Base-by-base conservation (phyloP, 768 basidiomycete genomes). In the Calocybe gangraenosa region DNA sequence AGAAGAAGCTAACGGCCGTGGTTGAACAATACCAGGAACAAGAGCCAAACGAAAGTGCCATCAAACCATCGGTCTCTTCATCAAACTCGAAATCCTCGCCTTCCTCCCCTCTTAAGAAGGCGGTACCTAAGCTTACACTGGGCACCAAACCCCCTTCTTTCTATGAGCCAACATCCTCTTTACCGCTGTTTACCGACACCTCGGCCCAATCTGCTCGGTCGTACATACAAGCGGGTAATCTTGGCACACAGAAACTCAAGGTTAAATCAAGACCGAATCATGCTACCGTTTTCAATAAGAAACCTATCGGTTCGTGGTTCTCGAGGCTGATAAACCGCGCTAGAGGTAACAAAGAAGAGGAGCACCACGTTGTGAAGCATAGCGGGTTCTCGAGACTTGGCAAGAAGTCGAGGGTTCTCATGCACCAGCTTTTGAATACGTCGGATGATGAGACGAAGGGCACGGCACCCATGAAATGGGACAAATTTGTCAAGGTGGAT, bases 381-480 rank as follows among this genome's bases (percentile, higher is more conserved):
- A 69, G 40, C 74, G 69, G 30, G 76, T 81, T 83, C 60, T 63
- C 68, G 11, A 77, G 68, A 41, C 57, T 87, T 32, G 66, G 71
- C 44, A 84, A 80, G 65, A 87, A 76, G 62, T 74, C 82, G 3
- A 68, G 64, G 23, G 66, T 58, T 15, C 70, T 71, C 36, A 80
- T 88, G 82, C 79, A 82, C 38, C 82, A 84, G 59, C 63, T 90
- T 6, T 57, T 90, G 46, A 68, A 69, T 32, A 77, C 78, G 6
- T 64, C 73, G 28, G 71, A 76, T 21, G 78, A 81, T 43, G 74
- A 79, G 39, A 79, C 71, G 46, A 66, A 72, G 47, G 82, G 81
- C 5, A 58, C 69, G 40, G 65, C 72, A 18, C 59, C 77, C 17
- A 79, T 92, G 82, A 82, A 83, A 49, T 90, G 89, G 89, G 84